These are phyloP conservation scores for Sungouiozyma ichnusensis DNA, from an alignment of 805 yeast genomes.

Conservation along the genomic window DNA sequence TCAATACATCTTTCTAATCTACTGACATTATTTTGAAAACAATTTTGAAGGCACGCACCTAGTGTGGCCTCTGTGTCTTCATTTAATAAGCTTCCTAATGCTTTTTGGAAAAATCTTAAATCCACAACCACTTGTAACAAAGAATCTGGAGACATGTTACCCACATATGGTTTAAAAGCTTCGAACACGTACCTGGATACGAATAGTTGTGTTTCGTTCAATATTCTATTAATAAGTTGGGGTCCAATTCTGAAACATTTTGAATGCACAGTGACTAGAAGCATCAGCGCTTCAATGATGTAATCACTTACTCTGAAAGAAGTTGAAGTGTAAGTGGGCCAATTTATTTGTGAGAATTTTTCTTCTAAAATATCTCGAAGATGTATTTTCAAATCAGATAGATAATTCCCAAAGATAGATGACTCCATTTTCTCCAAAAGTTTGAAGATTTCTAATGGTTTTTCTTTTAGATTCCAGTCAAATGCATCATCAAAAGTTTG, in stretches of 20 bases:
- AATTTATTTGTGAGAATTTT: slow-evolving; percentile 32
- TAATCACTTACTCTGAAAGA: slow-evolving; percentile 36
- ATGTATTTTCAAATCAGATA: slow-evolving; percentile 37
- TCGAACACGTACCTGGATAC: slow-evolving; percentile 29
- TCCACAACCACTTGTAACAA: slow-evolving; percentile 44
- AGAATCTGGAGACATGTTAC: slow-evolving; percentile 37
- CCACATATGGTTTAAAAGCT: slow-evolving; percentile 34
- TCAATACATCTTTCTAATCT: slow-evolving; percentile 18
- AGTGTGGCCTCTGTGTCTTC: slow-evolving; percentile 24
- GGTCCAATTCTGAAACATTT: slow-evolving; percentile 40
- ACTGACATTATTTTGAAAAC: slow-evolving; percentile 23
- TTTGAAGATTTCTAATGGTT: slow-evolving; percentile 35
- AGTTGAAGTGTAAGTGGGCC: slow-evolving; percentile 31
- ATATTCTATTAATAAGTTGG: slow-evolving; percentile 34
- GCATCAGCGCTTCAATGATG: slow-evolving; percentile 39
- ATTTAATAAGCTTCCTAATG: slow-evolving; percentile 21
- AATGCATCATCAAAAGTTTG: slow-evolving; percentile 42
- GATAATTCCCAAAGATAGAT: slow-evolving; percentile 43
- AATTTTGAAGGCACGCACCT: slow-evolving; percentile 24
- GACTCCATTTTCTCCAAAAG: slow-evolving; percentile 40
- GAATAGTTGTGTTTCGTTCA: slow-evolving; percentile 36
- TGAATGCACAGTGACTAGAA: slow-evolving; percentile 42
- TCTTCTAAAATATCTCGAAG: slow-evolving; percentile 33
- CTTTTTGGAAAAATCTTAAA: slow-evolving; percentile 38
- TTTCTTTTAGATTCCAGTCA: slow-evolving; percentile 34